Evolutionary conservation across 1,284 basidiomycete species (phyloP).

Genomic region (Boletus semigastroideus): DNA sequence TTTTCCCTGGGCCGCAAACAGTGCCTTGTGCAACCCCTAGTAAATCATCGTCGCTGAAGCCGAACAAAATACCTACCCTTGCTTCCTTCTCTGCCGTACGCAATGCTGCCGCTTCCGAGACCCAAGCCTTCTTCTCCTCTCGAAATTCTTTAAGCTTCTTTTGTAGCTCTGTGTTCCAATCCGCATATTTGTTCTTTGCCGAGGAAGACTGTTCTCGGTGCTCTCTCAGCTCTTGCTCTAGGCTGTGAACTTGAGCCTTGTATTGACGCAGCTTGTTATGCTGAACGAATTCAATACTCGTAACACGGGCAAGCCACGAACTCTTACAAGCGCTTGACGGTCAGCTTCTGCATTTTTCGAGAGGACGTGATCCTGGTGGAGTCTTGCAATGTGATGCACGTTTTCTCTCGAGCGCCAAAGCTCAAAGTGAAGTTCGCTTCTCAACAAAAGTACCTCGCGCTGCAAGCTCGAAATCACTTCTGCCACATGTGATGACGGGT

Average conservation of each 20-base stretch:
- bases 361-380: slow-evolving; percentile 71
- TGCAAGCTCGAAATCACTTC: slow-evolving; percentile 69
- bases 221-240: slow-evolving; percentile 62
- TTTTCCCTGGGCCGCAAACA: slow-evolving; percentile 65
- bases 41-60: background rate
- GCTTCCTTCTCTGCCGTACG: slow-evolving; percentile 65
- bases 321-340: slow-evolving; percentile 72
- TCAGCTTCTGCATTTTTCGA: slow-evolving; percentile 75
- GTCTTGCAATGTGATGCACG: slow-evolving; percentile 71
- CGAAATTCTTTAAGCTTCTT: slow-evolving; percentile 64
- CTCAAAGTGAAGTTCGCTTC: slow-evolving; percentile 81
- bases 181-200: slow-evolving; percentile 65
- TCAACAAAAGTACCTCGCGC: slow-evolving; percentile 67
- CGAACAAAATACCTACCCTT: slow-evolving; percentile 40
- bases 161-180: slow-evolving; percentile 71
- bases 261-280: slow-evolving; percentile 77
- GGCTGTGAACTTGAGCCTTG: slow-evolving; percentile 56
- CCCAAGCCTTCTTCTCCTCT: slow-evolving; percentile 68
- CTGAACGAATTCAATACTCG: slow-evolving; percentile 38
- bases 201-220: slow-evolving; percentile 63
- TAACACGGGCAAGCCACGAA: background rate
- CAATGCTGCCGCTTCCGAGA: slow-evolving; percentile 57
- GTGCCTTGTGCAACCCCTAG: slow-evolving; percentile 45
- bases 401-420: slow-evolving; percentile 78
- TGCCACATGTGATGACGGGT: slow-evolving; percentile 47